Evolutionary conservation across 2,329 filamentous ascomycete species (phyloP), one percentile per base, ranked within the genome.

Genomic region (Decorospora gaudefroyi): DNA sequence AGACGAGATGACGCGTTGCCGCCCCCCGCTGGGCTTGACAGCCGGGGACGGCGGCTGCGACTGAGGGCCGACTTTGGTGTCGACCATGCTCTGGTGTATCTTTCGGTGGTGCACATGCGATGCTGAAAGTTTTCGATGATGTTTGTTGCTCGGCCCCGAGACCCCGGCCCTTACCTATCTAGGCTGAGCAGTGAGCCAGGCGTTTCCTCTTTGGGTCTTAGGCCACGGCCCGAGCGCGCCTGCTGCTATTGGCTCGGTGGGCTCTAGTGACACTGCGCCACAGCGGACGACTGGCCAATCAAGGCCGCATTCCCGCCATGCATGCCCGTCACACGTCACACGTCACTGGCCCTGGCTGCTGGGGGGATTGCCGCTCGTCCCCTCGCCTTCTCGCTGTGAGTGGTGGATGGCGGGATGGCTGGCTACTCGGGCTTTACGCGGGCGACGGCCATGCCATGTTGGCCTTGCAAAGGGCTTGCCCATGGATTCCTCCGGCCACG

Each of bases 1-100:
- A 13, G 68, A 71, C 12, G 67, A 64, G 32, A 71, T 71, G 31
- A 68, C 55, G 46, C 68, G 61, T 45, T 68, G 67, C 27, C 68
- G 63, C 21, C 65, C 65, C 21, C 61, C 59, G 21, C 54, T 47
- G 23, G 56, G 49, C 34, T 65, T 69, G 36, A 40, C 42, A n/a
- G 52, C 50, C 30, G 54, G 47, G 26, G 32, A 57, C 26, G 62
- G 57, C 45, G 57, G 64, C 19, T 61, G 60, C 25, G 59, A 53
- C 41, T 59, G 53, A 12, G 51, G 50, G 42, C 19, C 38, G 13
- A 51, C 28, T 18, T 56, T 58, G 26, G 59, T 49, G 30, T 68
- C 64, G 13, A 52, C 53, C 65, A 67, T 67, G 29, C 42, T 53
- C 49, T 30, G 18, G 27, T 11, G 29, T 26, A 19, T 21, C 34